Percentiles rank a stretch among this genome's conserved stretches.
These are phyloP conservation scores for Cucumis melo DNA, from an alignment of 306 rosid species.

Conservation along the genomic window DNA sequence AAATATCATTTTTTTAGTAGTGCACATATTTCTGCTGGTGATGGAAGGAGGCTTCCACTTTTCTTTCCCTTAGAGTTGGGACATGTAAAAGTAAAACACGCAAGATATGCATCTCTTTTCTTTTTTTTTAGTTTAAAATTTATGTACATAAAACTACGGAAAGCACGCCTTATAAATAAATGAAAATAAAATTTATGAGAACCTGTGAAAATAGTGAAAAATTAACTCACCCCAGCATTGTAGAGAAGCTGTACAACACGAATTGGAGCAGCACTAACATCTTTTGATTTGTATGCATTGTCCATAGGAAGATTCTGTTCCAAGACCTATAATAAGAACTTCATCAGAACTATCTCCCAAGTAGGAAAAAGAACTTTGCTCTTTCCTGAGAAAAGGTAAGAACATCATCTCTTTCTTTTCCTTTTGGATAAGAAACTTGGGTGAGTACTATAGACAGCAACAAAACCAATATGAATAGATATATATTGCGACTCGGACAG, in stretches of 20 bases:
- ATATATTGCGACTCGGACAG: background rate
- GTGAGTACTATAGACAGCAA: background rate
- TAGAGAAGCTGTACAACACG: slow-evolving; percentile 83
- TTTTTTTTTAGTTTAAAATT: background rate
- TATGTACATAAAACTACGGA: background rate
- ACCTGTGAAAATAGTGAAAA: background rate
- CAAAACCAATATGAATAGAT: too few species aligned
- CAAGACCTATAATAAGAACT: slow-evolving; percentile 41
- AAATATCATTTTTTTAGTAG: background rate
- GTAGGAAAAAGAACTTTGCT: background rate
- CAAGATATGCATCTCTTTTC: background rate
- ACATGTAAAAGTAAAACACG: background rate
- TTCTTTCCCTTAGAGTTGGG: too few species aligned
- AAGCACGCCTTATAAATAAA: background rate
- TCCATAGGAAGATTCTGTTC: slow-evolving; percentile 94
- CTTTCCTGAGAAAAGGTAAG: background rate
- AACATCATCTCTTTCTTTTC: background rate
- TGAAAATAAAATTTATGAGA: background rate
- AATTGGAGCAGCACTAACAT: slow-evolving; percentile 79
- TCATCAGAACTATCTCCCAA: slow-evolving; percentile 4
- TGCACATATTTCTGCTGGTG: background rate
- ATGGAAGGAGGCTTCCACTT: too few species aligned
- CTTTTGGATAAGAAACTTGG: background rate
- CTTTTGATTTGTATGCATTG: slow-evolving; percentile 61
- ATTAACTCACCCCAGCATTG: slow-evolving; percentile 75